Conservation (phyloP, 1,284 basidiomycete genomes). For the Microbotryomycetes sp. region DNA sequence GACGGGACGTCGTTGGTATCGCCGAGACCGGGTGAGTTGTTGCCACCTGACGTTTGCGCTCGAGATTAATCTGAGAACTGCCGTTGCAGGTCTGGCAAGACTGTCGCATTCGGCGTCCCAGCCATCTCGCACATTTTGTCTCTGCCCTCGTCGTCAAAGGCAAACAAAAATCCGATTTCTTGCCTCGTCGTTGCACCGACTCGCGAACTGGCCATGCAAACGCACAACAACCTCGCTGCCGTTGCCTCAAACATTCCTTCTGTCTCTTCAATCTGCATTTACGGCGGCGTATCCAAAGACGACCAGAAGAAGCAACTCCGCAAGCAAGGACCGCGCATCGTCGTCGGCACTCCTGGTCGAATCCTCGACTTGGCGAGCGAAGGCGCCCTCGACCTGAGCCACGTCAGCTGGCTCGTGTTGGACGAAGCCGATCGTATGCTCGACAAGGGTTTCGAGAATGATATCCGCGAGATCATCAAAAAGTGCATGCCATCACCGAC, state of each 20-base stretch:
- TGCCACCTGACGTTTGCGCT: neutral
- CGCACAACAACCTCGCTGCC: constrained; percentile 71
- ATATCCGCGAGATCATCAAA: constrained; percentile 86
- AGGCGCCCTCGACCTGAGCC: constrained; percentile 70
- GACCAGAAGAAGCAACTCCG: constrained; percentile 62
- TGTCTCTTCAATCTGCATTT: constrained; percentile 76
- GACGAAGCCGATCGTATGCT: constrained; percentile 99
- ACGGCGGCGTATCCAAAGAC: constrained; percentile 84
- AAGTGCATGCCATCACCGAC: constrained; percentile 51
- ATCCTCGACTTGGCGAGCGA: constrained; percentile 83
- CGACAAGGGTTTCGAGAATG: constrained; percentile 97
- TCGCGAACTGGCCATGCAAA: constrained; percentile 89
- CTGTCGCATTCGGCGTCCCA: constrained; percentile 90
- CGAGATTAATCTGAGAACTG: neutral
- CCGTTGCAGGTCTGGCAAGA: constrained; percentile 61
- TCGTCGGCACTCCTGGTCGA: constrained; percentile 91
- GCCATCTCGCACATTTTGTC: constrained; percentile 63
- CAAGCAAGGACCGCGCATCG: constrained; percentile 58
- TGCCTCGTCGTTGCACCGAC: constrained; percentile 88
- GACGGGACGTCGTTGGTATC: constrained; percentile 70
- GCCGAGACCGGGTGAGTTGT: constrained; percentile 85
- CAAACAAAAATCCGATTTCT: constrained; percentile 47
- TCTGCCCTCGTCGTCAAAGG: constrained; percentile 34
- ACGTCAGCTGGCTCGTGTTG: constrained; percentile 83
- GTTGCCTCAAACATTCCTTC: constrained; percentile 65